Base-by-base conservation (phyloP, 208 protist species). In the Cochliopodium minus region DNA sequence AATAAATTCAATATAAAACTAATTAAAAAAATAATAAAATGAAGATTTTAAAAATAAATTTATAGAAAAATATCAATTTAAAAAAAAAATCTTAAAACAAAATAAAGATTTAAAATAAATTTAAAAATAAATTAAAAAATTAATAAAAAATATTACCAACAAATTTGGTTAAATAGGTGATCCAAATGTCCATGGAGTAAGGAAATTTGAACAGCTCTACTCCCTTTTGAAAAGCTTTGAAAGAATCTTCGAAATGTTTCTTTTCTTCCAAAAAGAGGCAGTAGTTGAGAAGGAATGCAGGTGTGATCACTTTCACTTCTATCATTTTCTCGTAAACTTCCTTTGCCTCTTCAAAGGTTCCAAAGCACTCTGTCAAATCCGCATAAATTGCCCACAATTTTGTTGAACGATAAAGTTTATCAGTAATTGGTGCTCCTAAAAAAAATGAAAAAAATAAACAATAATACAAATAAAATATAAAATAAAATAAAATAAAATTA, bases 261-360 rank as follows among this genome's bases (percentile, higher is more conserved):
- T 85, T 48, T 57, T 86, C 77, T 57, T 90, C 77, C 0, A 91
- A 57, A 32, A 79, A 77, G 9, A 55, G 4, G 2, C 76, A 78
- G 42, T 77, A 90, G 69, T 92, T 92, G 40, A 92, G 51, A 26
- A 92, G 65, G 2, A 82, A 74, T 62, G 79, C 67, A 20, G 85
- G 84, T 29, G 79, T 91, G 0, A 69, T 69, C 2, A 89, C 61
- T 54, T 75, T 73, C 10, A 84, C 56, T 26, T 82, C 73, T 29
- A 86, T 30, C 10, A 86, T 84, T 32, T 57, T 33, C 34, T 80
- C 67, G 62, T 83, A 82, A 36, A 77, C 54, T 20, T 64, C 51
- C 25, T 66, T 65, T 15, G 68, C 70, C 13, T 48, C 59, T 26
- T 62, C 23, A 34, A 69, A 55, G 11, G 65, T 63, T 29, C 47